Evolutionary conservation across 139 green algal genomes (phyloP).

Genomic region (Tetraselmis chui): DNA sequence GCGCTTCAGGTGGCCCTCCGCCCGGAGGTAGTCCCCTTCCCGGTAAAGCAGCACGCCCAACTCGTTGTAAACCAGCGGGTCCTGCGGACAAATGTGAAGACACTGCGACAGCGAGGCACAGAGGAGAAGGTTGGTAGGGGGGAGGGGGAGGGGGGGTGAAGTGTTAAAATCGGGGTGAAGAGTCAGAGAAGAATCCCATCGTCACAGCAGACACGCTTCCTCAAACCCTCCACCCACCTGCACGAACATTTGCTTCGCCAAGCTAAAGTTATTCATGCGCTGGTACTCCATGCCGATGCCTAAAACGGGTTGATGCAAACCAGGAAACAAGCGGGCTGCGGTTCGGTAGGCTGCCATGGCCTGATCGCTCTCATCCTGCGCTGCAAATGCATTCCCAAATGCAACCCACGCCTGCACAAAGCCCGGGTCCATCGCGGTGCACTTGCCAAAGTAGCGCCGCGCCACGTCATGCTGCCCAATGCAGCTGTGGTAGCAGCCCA

Average conservation of each 20-base stretch:
- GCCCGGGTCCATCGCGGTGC: constrained; percentile 66
- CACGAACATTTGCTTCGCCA: constrained; percentile 62
- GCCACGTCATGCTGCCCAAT: constrained; percentile 51
- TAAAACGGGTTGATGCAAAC: constrained; percentile 81
- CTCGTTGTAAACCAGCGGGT: constrained; percentile 84
- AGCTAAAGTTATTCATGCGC: constrained; percentile 79
- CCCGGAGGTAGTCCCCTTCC: constrained; percentile 32
- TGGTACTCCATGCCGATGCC: constrained; percentile 83
- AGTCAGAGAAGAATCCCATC: too few species aligned
- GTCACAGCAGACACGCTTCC: background rate
- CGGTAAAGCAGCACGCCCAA: constrained; percentile 74
- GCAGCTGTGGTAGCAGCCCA: constrained; percentile 91
- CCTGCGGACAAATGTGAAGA: constrained; percentile 62
- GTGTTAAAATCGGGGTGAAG: too few species aligned
- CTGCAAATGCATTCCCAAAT: constrained; percentile 89
- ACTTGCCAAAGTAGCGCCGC: constrained; percentile 73
- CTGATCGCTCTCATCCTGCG: constrained; percentile 65
- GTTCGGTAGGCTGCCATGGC: constrained; percentile 95
- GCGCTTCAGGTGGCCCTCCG: constrained; percentile 21
- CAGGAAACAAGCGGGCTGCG: constrained; percentile 84
- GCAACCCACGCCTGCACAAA: constrained; percentile 90
- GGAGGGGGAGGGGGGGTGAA: background rate
- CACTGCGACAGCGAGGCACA: constrained; percentile 38
- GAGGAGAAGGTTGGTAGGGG: background rate
- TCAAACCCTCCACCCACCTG: constrained; percentile 9